Evolutionary conservation across 768 basidiomycete species (phyloP).

Genomic region (Hydnum rufescens): DNA sequence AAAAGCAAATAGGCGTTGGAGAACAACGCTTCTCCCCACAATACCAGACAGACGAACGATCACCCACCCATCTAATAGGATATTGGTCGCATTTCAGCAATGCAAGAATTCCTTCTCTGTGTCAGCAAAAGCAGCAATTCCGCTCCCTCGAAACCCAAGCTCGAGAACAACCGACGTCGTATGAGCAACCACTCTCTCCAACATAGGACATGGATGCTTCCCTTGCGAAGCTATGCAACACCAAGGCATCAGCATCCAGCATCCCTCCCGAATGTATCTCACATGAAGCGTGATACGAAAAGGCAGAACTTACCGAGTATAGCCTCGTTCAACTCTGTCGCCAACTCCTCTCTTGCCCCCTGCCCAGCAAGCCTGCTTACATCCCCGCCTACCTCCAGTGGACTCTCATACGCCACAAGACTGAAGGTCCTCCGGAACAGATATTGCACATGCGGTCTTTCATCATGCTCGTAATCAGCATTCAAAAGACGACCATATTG

Average conservation of each 20-base stretch:
- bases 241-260: too few species aligned
- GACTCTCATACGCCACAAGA: constrained; percentile 64
- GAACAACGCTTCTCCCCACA: too few species aligned
- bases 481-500: constrained; percentile 54
- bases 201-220: constrained; percentile 42
- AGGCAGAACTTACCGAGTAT: constrained; percentile 46
- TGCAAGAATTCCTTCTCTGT: constrained; percentile 56
- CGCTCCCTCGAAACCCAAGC: constrained; percentile 50
- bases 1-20: too few species aligned
- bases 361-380: constrained; percentile 50
- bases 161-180: constrained; percentile 47
- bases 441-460: constrained; percentile 39
- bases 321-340: constrained; percentile 60
- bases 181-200: constrained; percentile 65
- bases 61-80: too few species aligned
- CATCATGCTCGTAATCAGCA: constrained; percentile 44
- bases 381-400: constrained; percentile 33
- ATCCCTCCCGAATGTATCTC: neutral
- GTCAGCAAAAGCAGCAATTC: constrained; percentile 65
- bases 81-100: too few species aligned
- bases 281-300: neutral
- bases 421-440: constrained; percentile 58
- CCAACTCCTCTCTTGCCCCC: constrained; percentile 41
- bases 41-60: too few species aligned
- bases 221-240: constrained; percentile 48